Evolutionary conservation across 208 protist species (phyloP), one percentile per base, ranked within the genome.

Genomic region (Trypanosoma brucei): DNA sequence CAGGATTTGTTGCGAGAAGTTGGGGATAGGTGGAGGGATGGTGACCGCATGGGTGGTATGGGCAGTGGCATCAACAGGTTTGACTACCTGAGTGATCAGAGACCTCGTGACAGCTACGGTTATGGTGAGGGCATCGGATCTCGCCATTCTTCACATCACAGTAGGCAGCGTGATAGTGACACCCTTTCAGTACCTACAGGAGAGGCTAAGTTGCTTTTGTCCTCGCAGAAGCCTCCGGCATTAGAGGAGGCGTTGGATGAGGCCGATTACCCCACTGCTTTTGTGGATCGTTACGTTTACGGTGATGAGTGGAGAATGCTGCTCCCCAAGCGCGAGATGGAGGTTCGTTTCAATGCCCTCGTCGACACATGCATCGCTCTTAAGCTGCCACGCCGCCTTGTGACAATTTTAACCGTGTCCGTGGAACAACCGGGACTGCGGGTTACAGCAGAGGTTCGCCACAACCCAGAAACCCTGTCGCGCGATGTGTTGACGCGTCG

Each of bases 281-380:
- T 85, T 59, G 53, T 91, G 33, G 82, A 88, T 62, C 88, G 85
- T 69, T 86, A 91, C 70, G 72, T 94, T 53, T 87, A 78, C 54
- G 88, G 88, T 6, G 78, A 79, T 54, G 84, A 88, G 63, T 94
- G 88, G 84, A 3, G 39, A 30, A 70, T 75, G 45, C 30, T 91
- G 33, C 90, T 83, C 70, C 88, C 88, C 8, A 55, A 55, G 30
- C 78, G 78, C 44, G 80, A 87, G 63, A 61, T 40, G 22, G 78
- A 94, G 33, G 49, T 91, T 8, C 84, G 84, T 40, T 86, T 84
- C 64, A 83, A 78, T 68, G 88, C 84, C 44, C 70, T 86, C 59
- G 77, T 91, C 46, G 88, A 94, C 56, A 63, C 86, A n/a, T 88
- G 81, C 72, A 67, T 91, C 38, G 76, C 82, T 1, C 71, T 89